Percentiles rank a stretch among this genome's conserved stretches.
Evolutionary conservation across 2,329 filamentous ascomycete species (phyloP).

Genomic region (Nigrospora osmanthi): DNA sequence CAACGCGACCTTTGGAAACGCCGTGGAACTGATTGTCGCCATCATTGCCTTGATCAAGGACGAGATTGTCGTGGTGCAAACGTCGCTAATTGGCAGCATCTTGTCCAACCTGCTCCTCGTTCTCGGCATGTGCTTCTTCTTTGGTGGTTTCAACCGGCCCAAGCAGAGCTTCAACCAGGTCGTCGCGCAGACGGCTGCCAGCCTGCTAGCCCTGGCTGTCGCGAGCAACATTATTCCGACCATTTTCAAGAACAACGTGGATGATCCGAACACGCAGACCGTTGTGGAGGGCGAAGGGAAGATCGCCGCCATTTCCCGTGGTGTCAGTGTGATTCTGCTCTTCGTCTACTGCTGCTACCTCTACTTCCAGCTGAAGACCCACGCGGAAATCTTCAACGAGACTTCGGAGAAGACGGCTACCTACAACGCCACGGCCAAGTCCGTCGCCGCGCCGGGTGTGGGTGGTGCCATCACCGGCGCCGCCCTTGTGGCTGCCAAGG

Average conservation of each 20-base stretch:
- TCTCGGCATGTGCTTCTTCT: conserved; percentile 88
- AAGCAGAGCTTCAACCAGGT: conserved; percentile 91
- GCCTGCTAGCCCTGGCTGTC: conserved; percentile 70
- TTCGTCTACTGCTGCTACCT: conserved; percentile 79
- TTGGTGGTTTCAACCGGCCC: conserved; percentile 67
- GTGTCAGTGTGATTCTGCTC: conserved; percentile 72
- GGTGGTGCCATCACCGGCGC: conserved; percentile 25
- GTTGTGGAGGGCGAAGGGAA: conserved; percentile 38
- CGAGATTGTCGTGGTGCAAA: conserved; percentile 81
- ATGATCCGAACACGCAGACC: conserved; percentile 25
- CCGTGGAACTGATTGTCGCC: conserved; percentile 82
- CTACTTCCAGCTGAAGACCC: conserved; percentile 85
- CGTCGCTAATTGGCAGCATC: conserved; percentile 85
- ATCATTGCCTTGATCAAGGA: conserved; percentile 70
- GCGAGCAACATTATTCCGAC: conserved; percentile 83
- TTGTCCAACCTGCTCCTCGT: conserved; percentile 85
- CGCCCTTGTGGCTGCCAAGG: conserved; percentile 22
- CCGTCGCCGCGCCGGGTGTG: neutral
- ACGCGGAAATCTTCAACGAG: conserved; percentile 70
- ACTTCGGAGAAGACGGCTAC: conserved; percentile 37
- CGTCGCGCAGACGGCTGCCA: conserved; percentile 83
- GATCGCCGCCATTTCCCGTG: conserved; percentile 60
- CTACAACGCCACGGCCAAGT: conserved; percentile 51
- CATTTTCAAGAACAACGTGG: conserved; percentile 59
- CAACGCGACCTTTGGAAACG: conserved; percentile 88